Base-by-base conservation (phyloP, 1,139 yeast species). In the Scheffersomyces insectosa region DNA sequence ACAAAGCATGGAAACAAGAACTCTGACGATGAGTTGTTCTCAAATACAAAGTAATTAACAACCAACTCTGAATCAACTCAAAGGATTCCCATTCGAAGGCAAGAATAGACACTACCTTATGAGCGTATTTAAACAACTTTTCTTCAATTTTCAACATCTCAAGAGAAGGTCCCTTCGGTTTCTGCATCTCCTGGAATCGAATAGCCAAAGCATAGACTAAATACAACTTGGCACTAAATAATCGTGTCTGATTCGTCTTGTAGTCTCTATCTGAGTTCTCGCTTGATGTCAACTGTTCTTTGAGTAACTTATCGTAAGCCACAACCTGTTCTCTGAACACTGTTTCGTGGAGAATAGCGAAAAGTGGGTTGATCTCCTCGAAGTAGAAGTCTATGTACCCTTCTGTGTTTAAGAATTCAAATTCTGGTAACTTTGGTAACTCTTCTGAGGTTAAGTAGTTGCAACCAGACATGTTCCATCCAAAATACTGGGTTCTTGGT, bases 71-170 rank as follows among this genome's bases (percentile, higher is more conserved):
- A 32, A 82, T 74, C 49, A 83, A 68, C 56, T 83, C 89, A 46
- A 79, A 74, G 15, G 83, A 75, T 55, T 82, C 86, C 87, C 88
- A 83, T 57, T 83, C 86, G 57, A 82, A 82, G 37, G 82, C 69
- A 38, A 83, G 63, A 13, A 73, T 70, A 15, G 70, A 65, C 5
- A 82, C 64, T 10, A 82, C 73, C 20, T 65, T 59, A 56, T 77
- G 65, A 4, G 79, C 73, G 46, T 75, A 77, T 47, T 74, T 75
- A 60, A 83, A 83, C 36, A 81, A 60, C 30, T 54, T 46, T 47
- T 80, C 85, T 55, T 83, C 89, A 4, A 75, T 51, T 31, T 58
- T 51, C 11, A 74, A 55, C 48, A 56, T 48, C 27, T 56, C 63
- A 37, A 65, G 49, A 33, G 52, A 46, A 1, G 75, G 70, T 0